These are phyloP conservation scores for Evernia prunastri DNA, from an alignment of 495 filamentous ascomycete genomes.

Conservation along the genomic window DNA sequence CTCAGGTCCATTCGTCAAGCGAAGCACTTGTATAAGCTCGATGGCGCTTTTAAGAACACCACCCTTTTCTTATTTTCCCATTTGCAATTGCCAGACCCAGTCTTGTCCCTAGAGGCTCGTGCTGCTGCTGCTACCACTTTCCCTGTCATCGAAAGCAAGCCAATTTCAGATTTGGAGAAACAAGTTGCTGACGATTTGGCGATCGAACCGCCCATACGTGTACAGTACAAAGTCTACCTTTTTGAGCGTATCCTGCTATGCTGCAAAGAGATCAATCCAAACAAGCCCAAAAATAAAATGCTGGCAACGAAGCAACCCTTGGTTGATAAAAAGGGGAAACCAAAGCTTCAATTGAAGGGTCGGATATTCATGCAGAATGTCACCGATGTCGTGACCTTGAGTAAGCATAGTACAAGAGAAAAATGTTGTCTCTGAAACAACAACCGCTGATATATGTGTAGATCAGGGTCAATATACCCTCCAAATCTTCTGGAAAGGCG, in stretches of 20 bases:
- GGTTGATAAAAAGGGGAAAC: conserved; percentile 64
- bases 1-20: neutral
- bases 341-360: conserved; percentile 87
- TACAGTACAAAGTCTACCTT: conserved; percentile 92
- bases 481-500: conserved; percentile 98
- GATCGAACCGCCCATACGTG: conserved; percentile 21
- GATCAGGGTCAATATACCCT: conserved; percentile 45
- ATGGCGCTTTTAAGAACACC: conserved; percentile 9
- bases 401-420: conserved; percentile 28
- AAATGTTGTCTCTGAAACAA: neutral
- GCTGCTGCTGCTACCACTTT: neutral
- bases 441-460: conserved; percentile 32
- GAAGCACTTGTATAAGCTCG: conserved; percentile 2
- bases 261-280: conserved; percentile 88
- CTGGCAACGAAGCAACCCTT: conserved; percentile 62
- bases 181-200: conserved; percentile 30
- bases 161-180: conserved; percentile 9
- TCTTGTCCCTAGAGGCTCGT: neutral
- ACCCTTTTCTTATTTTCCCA: conserved; percentile 9
- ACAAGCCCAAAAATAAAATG: conserved; percentile 72
- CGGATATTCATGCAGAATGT: conserved; percentile 99
- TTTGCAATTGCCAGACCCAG: neutral
- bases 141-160: neutral
- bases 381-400: conserved; percentile 81
- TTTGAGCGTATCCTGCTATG: conserved; percentile 94